Evolutionary conservation across 495 filamentous ascomycete genomes (phyloP), one percentile per base, ranked within the genome.

Genomic region (Hypoxylon intermedium): DNA sequence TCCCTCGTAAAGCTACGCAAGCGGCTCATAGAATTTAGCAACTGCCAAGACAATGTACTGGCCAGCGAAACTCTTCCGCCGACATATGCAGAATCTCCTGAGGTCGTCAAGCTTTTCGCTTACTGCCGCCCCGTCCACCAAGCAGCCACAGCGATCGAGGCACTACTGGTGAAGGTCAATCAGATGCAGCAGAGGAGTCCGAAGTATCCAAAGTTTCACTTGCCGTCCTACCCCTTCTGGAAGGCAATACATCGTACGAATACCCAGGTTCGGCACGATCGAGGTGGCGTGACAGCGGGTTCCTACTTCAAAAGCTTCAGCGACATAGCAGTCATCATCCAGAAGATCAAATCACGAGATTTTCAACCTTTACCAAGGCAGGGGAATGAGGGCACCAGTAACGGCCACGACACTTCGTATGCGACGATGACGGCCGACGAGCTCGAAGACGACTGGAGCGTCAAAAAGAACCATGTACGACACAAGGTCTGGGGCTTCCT

Each of bases 81-180:
- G 34, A 74, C 75, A 2, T 64, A 67, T 58, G 56, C 71, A 56
- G 40, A 62, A 52, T 63, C 50, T n/a, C 65, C 68, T 18, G 82
- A 82, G 26, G 75, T 84, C 2, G 77, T 84, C 5, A 72, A 79
- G 21, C 67, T 84, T 9, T 84, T 85, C 51, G 72, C 83, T 1
- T 85, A 83, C 42, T 77, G 80, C 6, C 78, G 83, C 24, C 80
- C 81, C 19, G 68, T 85, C 41, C 75, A 82, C 49, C 83, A 84
- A 67, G 74, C 79, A 5, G 77, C 83, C 2, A 74, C 72, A 13
- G 72, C 75, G 9, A 69, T 82, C 6, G 74, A 80, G 65, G 65
- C 61, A 16, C 68, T 84, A 4, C 63, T 74, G 9, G 60, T 65
- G 13, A 82, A 81, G 43, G 71, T 84, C 5, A 68, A 75, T 16